Evolutionary conservation across 129 eudicot genomes (phyloP), one percentile per base, ranked within the genome.

Genomic region (Escallonia rubra): DNA sequence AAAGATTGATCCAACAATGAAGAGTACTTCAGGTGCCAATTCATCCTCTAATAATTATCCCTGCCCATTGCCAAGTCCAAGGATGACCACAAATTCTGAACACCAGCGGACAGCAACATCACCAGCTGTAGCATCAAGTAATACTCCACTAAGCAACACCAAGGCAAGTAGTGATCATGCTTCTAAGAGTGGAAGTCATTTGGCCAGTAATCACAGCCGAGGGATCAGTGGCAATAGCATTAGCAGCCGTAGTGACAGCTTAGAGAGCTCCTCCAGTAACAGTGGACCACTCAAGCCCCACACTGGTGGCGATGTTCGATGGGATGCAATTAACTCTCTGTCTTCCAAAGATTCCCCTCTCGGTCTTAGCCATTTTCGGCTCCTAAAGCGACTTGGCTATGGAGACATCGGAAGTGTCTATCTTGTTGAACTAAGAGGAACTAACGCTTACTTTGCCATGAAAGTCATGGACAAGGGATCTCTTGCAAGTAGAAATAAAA

Each of bases 321-420:
- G 96, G 96, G 96, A 88, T 66, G 96, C 91, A 61, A 80, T 88
- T 13, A 82, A 67, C 61, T 65, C 75, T 3, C 49, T 66, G 3
- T 65, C 79, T 54, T 57, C 77, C 4, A 78, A 59, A 74, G 91
- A 85, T 49, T 67, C 79, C 0, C 88, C 87, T 10, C 78, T 88
- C 56, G 85, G 87, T 40, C 89, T 88, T 14, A 78, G 66, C 72
- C 87, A 88, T 75, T 88, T 85, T 69, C 75, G 85, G 54, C 78
- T 88, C 42, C 54, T 85, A 59, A 88, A 88, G 74, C 67, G 91
- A 51, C 86, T 88, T 10, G 91, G 96, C 9, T 78, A 82, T 78
- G 96, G 96, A 57, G 96, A 88, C 53, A 88, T 88, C 61, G 96
- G 96, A 5, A 88, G 89, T 70, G 96, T 88, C 41, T 88, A 88